Evolutionary conservation across 192 early-diverging fungal species (phyloP), one percentile per base, ranked within the genome.

Genomic region (Backusella australiensis): DNA sequence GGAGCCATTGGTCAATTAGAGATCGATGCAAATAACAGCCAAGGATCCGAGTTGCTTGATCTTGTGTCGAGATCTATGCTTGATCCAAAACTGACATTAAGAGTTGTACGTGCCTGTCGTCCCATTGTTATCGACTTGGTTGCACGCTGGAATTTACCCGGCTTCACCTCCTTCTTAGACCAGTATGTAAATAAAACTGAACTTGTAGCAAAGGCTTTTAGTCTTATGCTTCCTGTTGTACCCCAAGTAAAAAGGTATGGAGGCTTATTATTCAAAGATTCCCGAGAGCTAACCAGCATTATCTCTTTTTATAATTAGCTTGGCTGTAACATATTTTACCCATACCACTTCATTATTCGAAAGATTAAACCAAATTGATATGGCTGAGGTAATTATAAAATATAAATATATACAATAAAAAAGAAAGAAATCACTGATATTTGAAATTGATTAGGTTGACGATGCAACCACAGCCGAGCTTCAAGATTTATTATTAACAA

Each of bases 91-190:
- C 46, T 68, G 65, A 86, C 85, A 14, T 14, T 80, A 11, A 23
- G 74, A 59, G 79, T 91, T 49, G 79, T 86, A 11, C 75, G 80
- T n/a, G 75, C 86, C 9, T 92, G 91, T 76, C 82, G 96, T 21
- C 93, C 95, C 3, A 77, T 98, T 15, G 84, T 94, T 8, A 85
- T 96, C 29, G 96, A 98, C 71, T 85, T 98, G 35, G 86, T 89
- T 0, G 91, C 92, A 17, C 90, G 96, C 59, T 95, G 93, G 94
- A 85, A 85, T 17, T 71, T 80, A 11, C 74, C 77, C 17, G 77
- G 73, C 15, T 84, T 81, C 34, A 70, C 67, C 52, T 69, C 52
- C 53, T 79, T 78, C 73, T 68, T 79, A 69, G 67, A 79, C 11
- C 42, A 41, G 63, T 67, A 67, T 79, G 80, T 81, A 77, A 65